A percentile compares a stretch with the other conserved stretches of the same genome.
Conservation (phyloP, 345 rosid genomes). For the Aquilaria sinensis region DNA sequence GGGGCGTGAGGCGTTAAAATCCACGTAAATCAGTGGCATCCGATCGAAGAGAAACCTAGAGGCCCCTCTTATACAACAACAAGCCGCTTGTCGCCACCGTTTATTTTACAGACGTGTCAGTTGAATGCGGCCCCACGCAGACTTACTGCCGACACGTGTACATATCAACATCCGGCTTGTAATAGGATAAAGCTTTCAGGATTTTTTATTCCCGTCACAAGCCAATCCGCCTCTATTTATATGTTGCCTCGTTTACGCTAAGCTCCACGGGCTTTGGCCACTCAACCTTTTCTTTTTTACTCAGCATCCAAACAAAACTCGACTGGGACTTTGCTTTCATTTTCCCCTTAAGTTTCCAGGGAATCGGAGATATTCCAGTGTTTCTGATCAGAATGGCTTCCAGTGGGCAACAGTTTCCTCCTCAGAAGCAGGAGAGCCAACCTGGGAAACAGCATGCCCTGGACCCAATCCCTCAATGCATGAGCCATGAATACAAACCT, state of each 20-base stretch:
- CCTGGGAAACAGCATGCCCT: conserved; percentile 66
- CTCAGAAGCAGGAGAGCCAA: conserved; percentile 61
- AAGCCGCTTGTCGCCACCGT: too few species aligned
- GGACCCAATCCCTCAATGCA: conserved; percentile 58
- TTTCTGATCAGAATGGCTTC: conserved; percentile 42
- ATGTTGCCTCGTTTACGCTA: conserved; percentile 11
- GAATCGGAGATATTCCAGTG: conserved; percentile 1
- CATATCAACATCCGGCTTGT: too few species aligned
- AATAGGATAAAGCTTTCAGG: too few species aligned
- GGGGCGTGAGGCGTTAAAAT: too few species aligned
- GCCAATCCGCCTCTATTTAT: background rate
- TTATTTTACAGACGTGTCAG: conserved; percentile 16
- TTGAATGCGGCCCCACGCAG: conserved; percentile 13
- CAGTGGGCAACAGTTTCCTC: conserved; percentile 31
- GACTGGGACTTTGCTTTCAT: background rate
- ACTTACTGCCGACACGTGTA: conserved; percentile 13
- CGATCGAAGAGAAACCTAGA: too few species aligned
- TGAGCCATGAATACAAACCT: conserved; percentile 44
- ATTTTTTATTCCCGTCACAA: background rate
- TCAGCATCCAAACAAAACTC: conserved; percentile 11
- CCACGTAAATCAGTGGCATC: too few species aligned
- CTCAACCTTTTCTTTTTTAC: conserved; percentile 4
- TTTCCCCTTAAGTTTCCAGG: conserved; percentile 8
- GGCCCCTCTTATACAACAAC: too few species aligned
- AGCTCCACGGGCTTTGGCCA: background rate